Evolutionary conservation across 2,329 filamentous ascomycete species (phyloP).

Genomic region (Penicillium sp.): DNA sequence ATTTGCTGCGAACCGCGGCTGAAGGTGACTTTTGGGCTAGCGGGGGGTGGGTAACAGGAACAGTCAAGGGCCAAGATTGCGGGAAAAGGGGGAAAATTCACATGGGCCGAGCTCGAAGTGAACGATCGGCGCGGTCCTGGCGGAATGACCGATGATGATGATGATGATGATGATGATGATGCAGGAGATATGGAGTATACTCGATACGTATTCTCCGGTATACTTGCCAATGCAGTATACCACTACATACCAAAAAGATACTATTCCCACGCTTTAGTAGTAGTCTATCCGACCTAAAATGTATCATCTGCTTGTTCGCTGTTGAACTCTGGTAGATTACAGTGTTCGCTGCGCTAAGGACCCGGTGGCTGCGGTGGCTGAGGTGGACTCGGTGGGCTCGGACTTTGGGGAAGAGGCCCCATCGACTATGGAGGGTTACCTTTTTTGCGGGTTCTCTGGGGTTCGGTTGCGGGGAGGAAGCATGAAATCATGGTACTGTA

Average conservation of each 20-base stretch:
- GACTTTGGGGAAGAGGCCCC: background rate
- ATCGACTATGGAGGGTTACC: too few species aligned
- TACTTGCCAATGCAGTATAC: background rate
- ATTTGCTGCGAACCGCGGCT: conserved; percentile 26
- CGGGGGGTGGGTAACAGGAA: background rate
- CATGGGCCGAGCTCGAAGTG: conserved; percentile 16
- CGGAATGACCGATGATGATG: background rate
- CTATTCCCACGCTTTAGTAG: too few species aligned
- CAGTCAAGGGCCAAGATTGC: background rate
- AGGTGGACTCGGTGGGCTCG: background rate
- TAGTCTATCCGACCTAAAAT: too few species aligned
- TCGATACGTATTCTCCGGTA: too few species aligned
- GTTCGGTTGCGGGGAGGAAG: conserved; percentile 7
- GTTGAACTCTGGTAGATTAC: too few species aligned
- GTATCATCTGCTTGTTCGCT: too few species aligned
- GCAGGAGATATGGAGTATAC: too few species aligned
- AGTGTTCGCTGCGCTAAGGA: background rate
- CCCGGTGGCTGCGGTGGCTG: background rate
- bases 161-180: too few species aligned
- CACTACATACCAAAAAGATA: too few species aligned
- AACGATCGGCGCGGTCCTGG: background rate
- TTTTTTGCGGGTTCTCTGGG: conserved; percentile 2
- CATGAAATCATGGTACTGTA: background rate
- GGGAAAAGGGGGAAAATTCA: conserved; percentile 19
- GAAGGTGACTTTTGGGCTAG: background rate